Evolutionary conservation across 1,139 yeast species (phyloP), one percentile per base, ranked within the genome.

Genomic region (Taphrina pruni): DNA sequence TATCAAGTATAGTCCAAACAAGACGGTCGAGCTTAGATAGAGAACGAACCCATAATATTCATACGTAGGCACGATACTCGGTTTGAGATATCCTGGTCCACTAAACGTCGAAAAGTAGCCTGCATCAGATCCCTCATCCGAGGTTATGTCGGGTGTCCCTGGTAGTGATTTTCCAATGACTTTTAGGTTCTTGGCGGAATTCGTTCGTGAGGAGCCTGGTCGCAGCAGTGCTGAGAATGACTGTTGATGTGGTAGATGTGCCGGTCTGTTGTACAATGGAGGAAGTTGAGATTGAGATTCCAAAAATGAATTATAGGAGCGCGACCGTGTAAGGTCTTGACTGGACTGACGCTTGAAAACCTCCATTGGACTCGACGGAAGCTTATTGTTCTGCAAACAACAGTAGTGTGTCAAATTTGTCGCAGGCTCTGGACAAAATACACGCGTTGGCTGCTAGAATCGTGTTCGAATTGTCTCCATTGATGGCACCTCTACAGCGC

Each of bases 1-100:
- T 5, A 84, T 73, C 1, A 87, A 74, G 83, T 89, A 90, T 9
- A 84, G 65, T 9, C 70, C 69, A 38, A 70, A 65, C 46, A 65
- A 46, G 21, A 70, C 64, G n/a, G 65, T 62, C 11, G 70, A 65
- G 41, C 69, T 68, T 35, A 70, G 57, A 41, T 70, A 70, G 43
- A 70, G 39, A 7, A 65, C 72, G 46, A 70, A 70, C 32, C 72
- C 72, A 50, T 70, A 70, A 52, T 70, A 70, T 43, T 70, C 72
- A 48, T 70, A 70, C 20, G 72, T 70, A 8, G 72, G 72, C 32
- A 70, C 72, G 36, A 64, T 64, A 35, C 67, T 64, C 11, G 67
- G 61, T 20, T 57, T 54, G 38, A 64, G 43, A 41, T 46, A 57
- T 9, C 62, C 62, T 5, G 62, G 62, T 7, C 62, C 62, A 45